Evolutionary conservation across 2,329 filamentous ascomycete genomes (phyloP).

Genomic region (Botryotinia globosa): DNA sequence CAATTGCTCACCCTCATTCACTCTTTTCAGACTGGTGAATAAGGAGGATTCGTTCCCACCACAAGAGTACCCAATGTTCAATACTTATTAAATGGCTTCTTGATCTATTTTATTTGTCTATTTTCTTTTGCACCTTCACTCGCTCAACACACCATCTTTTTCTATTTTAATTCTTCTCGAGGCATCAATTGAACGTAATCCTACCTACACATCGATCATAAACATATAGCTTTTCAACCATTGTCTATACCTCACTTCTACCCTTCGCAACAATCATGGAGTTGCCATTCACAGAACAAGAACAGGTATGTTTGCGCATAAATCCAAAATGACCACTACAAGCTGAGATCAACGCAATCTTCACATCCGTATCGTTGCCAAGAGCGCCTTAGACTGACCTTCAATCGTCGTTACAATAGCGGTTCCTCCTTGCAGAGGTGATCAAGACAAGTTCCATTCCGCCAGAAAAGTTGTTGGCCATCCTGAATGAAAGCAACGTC

Average conservation of each 20-base stretch:
- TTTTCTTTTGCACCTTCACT: conserved; percentile 22
- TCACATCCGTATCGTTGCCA: conserved; percentile 20
- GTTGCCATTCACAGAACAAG: conserved; percentile 33
- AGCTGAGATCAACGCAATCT: conserved; percentile 24
- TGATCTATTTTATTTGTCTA: conserved; percentile 23
- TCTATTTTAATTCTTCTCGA: neutral
- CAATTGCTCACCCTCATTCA: neutral
- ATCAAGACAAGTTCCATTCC: conserved; percentile 47
- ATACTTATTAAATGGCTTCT: conserved; percentile 33
- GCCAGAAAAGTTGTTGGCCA: conserved; percentile 43
- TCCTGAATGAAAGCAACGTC: conserved; percentile 44
- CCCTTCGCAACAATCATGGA: conserved; percentile 27
- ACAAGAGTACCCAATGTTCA: neutral
- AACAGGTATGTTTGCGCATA: conserved; percentile 36
- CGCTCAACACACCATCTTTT: conserved; percentile 11
- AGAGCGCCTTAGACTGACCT: conserved; percentile 27
- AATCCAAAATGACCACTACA: neutral
- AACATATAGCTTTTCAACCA: neutral
- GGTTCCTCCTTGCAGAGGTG: conserved; percentile 50
- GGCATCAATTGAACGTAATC: neutral
- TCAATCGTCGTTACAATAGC: conserved; percentile 24
- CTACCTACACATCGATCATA: conserved; percentile 3
- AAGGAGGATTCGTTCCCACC: neutral
- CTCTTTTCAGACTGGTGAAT: neutral
- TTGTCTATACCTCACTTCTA: neutral